A percentile compares a stretch with the other conserved stretches of the same genome.
Evolutionary conservation across 176 grass and related monocot species (phyloP).

Genomic region (Eremochloa ophiuroides): DNA sequence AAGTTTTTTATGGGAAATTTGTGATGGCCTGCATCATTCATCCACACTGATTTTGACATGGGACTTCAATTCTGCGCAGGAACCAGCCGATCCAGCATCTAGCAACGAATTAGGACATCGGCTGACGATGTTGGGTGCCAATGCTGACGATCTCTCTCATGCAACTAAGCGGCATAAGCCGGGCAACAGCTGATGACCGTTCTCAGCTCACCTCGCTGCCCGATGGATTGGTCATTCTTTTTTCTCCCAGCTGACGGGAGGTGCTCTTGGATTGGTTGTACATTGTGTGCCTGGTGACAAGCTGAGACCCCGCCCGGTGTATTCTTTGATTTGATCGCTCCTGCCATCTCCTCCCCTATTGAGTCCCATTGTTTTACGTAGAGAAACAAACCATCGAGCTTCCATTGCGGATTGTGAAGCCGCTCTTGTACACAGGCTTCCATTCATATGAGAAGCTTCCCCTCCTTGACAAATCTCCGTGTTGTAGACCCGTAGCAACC

Average conservation of each 20-base stretch:
- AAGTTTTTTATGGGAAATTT: neutral
- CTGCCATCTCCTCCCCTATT: neutral
- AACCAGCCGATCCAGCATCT: conserved; percentile 18
- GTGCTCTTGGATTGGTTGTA: conserved; percentile 45
- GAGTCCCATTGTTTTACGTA: conserved; percentile 13
- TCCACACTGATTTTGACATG: neutral
- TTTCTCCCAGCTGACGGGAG: conserved; percentile 32
- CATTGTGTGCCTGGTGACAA: conserved; percentile 24
- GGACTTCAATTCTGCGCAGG: conserved; percentile 7
- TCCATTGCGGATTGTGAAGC: conserved; percentile 65
- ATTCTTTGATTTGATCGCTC: conserved; percentile 57
- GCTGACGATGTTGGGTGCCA: neutral
- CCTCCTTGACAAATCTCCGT: neutral
- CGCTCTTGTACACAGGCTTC: conserved; percentile 71
- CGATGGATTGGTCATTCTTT: conserved; percentile 48
- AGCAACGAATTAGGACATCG: conserved; percentile 33
- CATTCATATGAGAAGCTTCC: conserved; percentile 65
- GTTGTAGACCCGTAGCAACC: conserved; percentile 7
- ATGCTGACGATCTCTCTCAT: conserved; percentile 21
- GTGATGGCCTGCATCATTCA: neutral
- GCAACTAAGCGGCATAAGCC: conserved; percentile 54
- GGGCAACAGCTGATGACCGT: conserved; percentile 31
- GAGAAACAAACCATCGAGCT: conserved; percentile 25
- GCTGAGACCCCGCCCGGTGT: neutral
- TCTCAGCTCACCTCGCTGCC: neutral